phyloP scores from a whole-genome alignment of 2,329 filamentous ascomycete species.

The Colletotrichum godetiae region DNA sequence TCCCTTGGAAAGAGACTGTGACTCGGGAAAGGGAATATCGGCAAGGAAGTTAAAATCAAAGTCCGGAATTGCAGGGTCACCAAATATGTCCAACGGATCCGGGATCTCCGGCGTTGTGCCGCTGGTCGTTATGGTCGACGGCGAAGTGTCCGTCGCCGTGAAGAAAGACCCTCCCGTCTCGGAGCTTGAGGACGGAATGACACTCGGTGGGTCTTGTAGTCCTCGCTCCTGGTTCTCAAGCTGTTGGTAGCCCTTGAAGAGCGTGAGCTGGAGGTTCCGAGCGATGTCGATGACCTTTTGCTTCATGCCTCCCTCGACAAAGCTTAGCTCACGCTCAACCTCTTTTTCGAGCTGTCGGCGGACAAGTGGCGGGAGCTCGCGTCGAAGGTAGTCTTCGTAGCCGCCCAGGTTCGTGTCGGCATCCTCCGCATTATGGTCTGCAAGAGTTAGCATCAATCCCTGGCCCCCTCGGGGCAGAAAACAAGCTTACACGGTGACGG shows the following conservation, averaged over 20 bases:
- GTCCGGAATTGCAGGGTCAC: conserved; percentile 11
- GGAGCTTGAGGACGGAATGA: neutral
- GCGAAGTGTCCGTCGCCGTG: conserved; percentile 9
- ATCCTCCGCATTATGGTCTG: conserved; percentile 47
- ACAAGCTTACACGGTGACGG: conserved; percentile 31
- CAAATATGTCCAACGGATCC: conserved; percentile 25
- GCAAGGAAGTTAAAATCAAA: conserved; percentile 25
- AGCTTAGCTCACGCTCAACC: conserved; percentile 40
- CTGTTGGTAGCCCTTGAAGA: conserved; percentile 39
- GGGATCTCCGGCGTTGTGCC: conserved; percentile 26
- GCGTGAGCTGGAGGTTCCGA: conserved; percentile 36
- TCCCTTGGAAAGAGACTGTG: neutral
- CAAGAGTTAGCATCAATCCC: neutral
- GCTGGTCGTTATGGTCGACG: conserved; percentile 24
- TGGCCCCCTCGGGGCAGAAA: neutral
- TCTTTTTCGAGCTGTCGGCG: conserved; percentile 45
- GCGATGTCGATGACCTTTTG: conserved; percentile 40
- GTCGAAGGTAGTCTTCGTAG: conserved; percentile 43
- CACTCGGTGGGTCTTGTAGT: neutral
- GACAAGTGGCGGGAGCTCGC: conserved; percentile 47
- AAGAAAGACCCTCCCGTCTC: neutral
- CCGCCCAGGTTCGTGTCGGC: conserved; percentile 39
- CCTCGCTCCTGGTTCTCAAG: conserved; percentile 20
- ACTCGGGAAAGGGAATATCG: neutral
- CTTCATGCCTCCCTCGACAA: conserved; percentile 40